These are phyloP conservation scores for Filobasidium uniguttulatum DNA, from an alignment of 1,284 basidiomycete species.

Conservation along the genomic window DNA sequence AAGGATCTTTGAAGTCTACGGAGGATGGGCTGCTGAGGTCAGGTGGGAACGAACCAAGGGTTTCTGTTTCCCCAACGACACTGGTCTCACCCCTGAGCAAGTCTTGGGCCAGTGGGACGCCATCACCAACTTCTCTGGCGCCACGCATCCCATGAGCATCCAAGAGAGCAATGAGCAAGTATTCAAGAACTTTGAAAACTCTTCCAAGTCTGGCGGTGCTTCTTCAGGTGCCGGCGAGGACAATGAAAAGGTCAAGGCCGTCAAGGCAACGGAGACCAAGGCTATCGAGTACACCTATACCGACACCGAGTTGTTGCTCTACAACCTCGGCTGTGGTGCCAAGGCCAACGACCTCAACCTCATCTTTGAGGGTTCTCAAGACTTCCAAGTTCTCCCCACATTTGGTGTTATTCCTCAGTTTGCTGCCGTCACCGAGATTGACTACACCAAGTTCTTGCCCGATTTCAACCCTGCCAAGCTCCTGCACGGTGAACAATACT, in stretches of 20 bases:
- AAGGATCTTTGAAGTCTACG: constrained; percentile 72
- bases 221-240: constrained; percentile 53
- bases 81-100: constrained; percentile 60
- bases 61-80: constrained; percentile 59
- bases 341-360: constrained; percentile 83
- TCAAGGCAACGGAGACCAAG: constrained; percentile 52
- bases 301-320: constrained; percentile 85
- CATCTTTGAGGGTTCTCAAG: constrained; percentile 78
- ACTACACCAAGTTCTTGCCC: constrained; percentile 81
- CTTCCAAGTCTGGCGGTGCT: neutral
- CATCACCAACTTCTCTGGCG: constrained; percentile 67
- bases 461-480: constrained; percentile 90
- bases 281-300: constrained; percentile 58
- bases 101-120: constrained; percentile 61
- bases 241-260: constrained; percentile 64
- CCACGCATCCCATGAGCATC: constrained; percentile 56
- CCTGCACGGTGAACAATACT: constrained; percentile 95
- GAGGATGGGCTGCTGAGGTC: constrained; percentile 83
- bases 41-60: constrained; percentile 84
- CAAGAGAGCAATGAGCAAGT: constrained; percentile 61
- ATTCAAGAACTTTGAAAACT: constrained; percentile 65
- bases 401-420: constrained; percentile 97
- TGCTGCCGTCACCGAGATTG: constrained; percentile 45
- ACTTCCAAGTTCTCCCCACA: constrained; percentile 82
- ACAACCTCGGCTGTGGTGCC: constrained; percentile 93